Evolutionary conservation across 306 rosid genomes (phyloP), one percentile per base, ranked within the genome.

Genomic region (Castanea mollissima): DNA sequence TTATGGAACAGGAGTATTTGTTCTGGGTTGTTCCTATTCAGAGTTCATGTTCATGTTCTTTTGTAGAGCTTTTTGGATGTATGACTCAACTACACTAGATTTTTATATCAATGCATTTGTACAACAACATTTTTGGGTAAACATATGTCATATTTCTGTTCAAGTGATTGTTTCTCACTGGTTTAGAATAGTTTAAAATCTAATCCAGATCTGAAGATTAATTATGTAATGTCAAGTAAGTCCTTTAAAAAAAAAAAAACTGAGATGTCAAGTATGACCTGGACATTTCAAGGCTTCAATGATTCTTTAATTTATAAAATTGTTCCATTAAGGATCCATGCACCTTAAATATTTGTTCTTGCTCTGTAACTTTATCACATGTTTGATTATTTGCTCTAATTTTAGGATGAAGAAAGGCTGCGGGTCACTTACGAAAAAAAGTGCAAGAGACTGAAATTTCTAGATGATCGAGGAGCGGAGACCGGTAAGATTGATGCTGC

Each of bases 381-480:
- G 71, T 70, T 76, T 69, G 71, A 31, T 13, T 82, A 51, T 78
- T 77, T 74, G 57, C 35, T 14, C 51, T 86, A 72, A 81, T 82
- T 64, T 79, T 73, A 96, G 99, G 99, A 91, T 75, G 99, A 93
- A 89, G 99, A 96, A 87, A 91, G 85, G 87, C 81, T 93, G 57
- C 97, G 97, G 70, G 78, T 88, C 70, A 77, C 81, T 72, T 96
- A 96, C 31, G 99, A 91, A 80, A 96, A 89, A 83, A 75, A 84
- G 77, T 93, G 92, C 91, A 96, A 88, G 88, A 90, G 88, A 87
- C 81, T 96, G 81, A 91, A 86, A 87, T 81, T 74, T 73, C 88
- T 96, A 81, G 99, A 96, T 88, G 76, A 79, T 34, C 91, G 80
- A 69, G 99, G 99, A 81, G 99, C 98, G 25, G 98, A 96, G 87